Conservation (phyloP, 2,329 filamentous ascomycete genomes). For the Macrophomina tecta region DNA sequence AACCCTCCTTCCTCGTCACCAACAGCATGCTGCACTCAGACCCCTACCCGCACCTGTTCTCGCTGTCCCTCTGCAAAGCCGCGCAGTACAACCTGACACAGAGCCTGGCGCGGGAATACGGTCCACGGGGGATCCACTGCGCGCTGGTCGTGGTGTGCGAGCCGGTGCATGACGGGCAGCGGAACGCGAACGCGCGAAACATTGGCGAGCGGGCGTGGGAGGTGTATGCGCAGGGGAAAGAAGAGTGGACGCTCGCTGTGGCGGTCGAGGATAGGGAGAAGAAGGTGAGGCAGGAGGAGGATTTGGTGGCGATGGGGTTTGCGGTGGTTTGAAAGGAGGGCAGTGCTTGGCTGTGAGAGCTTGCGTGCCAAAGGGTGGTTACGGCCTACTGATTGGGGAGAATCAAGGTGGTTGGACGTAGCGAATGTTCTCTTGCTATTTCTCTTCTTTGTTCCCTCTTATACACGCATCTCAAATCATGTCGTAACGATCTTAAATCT, state of each 20-base stretch:
- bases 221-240: conserved; percentile 50
- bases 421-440: no score
- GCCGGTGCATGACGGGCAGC: conserved; percentile 48
- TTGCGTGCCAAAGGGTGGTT: no score
- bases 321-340: background rate
- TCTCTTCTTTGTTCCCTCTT: no score
- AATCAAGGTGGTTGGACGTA: no score
- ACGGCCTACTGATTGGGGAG: no score
- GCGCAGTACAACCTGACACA: conserved; percentile 58
- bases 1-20: conserved; percentile 57
- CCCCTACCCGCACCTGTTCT: conserved; percentile 56
- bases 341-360: background rate
- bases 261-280: conserved; percentile 39
- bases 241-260: conserved; percentile 48
- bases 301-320: background rate
- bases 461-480: no score
- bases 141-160: conserved; percentile 57
- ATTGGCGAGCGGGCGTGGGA: conserved; percentile 55
- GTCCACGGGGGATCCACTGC: conserved; percentile 52
- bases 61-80: conserved; percentile 58
- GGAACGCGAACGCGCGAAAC: conserved; percentile 51
- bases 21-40: conserved; percentile 55
- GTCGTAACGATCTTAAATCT: no score
- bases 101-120: conserved; percentile 51
- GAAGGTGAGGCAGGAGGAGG: background rate